Base-by-base conservation (phyloP, 345 rosid genomes). In the Durio zibethinus region DNA sequence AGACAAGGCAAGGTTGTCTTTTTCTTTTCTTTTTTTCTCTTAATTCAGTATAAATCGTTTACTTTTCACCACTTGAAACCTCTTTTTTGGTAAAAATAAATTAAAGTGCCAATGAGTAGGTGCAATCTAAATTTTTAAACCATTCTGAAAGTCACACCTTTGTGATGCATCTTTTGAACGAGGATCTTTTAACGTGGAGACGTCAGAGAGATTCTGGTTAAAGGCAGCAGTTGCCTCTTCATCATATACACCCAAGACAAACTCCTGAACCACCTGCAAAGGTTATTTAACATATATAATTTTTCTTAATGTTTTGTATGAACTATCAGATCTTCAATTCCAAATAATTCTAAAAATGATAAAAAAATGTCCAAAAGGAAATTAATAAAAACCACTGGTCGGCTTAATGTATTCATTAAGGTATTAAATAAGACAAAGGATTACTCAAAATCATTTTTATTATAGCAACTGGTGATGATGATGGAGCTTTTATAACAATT, bases 131-230 rank as follows among this genome's bases (percentile, higher is more conserved):
- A 61, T 4, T 72, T 31, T 72, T 50, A 38, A 38, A 4, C 40
- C 8, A 47, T 42, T 11, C 7, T 27, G 11, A 76, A 76, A 71
- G 36, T 63, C 61, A 40, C 79, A 96, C 97, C 97, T 91, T 83
- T 91, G 97, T 23, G 93, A 89, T 83, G 97, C 93, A 90, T 87
- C 92, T 86, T 38, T 86, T 18, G 93, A 86, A 16, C 89, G 93
- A 81, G 94, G 97, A 85, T 92, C 97, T 81, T 90, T 89, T 81
- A 90, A 79, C 15, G 87, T 88, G 8, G 94, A 91, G 83, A 86
- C 78, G 78, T 90, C 92, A 57, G 97, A 90, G 25, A 89, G 86
- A 75, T 90, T 93, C 84, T 88, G 92, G 83, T 92, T 85, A 88
- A 82, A 90, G 27, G 91, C 84, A 78, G 91, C 85, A 72, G 97